Evolutionary conservation across 2,329 filamentous ascomycete species (phyloP), one percentile per base, ranked within the genome.

Genomic region (Arthrinium puccinioides): DNA sequence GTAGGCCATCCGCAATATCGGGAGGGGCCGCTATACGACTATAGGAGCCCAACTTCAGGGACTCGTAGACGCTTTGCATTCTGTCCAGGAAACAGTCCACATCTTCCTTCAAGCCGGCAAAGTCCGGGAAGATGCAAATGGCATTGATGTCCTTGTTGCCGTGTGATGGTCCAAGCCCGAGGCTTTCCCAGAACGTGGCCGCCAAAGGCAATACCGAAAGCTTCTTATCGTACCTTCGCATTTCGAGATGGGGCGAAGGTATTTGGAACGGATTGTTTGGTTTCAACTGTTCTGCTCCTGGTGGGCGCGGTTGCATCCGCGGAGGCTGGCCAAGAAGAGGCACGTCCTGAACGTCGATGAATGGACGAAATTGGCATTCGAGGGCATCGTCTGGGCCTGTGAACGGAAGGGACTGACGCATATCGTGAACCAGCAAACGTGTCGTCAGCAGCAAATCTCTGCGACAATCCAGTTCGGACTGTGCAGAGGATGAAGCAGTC

Each of bases 131-230:
- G 2, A 92, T 65, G 52, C 83, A 87, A 32, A 86, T 73, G 0
- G 79, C 74, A 24, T 73, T 70, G 21, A 92, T 64, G 43, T 90
- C 76, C 56, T 94, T 94, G 7, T 67, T 53, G 1, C 84, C 83
- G 41, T 76, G 76, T 8, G 76, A 76, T 4, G 87, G 87, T 2
- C 77, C 77, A 2, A 94, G 68, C 0, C 85, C 84, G 14, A 94
- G 64, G 32, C 81, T 79, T 53, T 92, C 86, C 87, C 87, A 94
- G 52, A 92, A 94, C 1, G 72, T 64, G 15, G 90, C 64, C 0
- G 84, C 82, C 1, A 85, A 76, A 2, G 87, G 84, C 16, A 90
- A 66, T 26, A 94, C 67, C 9, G 87, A 86, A 39, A 88, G 72
- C 32, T 74, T 75, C 2, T 72, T 70, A 26, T 87, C 82, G 15